Evolutionary conservation across 352 stramenopile genomes (phyloP).

Genomic region (Phytophthora citrophthora): DNA sequence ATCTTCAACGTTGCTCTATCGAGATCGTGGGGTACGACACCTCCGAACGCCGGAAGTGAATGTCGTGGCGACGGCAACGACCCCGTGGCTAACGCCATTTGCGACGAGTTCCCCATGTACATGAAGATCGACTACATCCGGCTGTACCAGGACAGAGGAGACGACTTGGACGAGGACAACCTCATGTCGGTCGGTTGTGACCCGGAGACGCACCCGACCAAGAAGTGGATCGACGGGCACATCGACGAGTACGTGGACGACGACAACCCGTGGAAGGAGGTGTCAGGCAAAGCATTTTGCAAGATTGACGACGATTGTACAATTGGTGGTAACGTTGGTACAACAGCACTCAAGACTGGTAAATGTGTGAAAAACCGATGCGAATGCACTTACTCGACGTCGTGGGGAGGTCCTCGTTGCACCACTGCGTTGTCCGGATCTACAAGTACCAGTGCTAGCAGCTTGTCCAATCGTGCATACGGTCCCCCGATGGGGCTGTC

Average conservation of each 20-base stretch:
- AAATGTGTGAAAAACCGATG: slow-evolving; percentile 58
- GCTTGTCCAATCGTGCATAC: slow-evolving; percentile 44
- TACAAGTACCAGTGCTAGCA: slow-evolving; percentile 32
- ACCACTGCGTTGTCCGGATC: slow-evolving; percentile 44
- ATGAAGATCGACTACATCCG: slow-evolving; percentile 92
- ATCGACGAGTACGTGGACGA: slow-evolving; percentile 69
- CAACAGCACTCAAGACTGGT: slow-evolving; percentile 38
- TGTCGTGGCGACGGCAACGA: slow-evolving; percentile 62
- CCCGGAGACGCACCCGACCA: slow-evolving; percentile 62
- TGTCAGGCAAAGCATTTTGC: slow-evolving; percentile 52
- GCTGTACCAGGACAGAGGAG: slow-evolving; percentile 63
- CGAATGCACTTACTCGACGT: slow-evolving; percentile 47
- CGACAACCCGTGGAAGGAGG: slow-evolving; percentile 49
- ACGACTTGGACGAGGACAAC: slow-evolving; percentile 42
- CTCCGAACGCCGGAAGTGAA: slow-evolving; percentile 46
- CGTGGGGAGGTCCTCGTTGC: slow-evolving; percentile 66
- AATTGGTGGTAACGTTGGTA: slow-evolving; percentile 45
- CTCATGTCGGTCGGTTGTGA: slow-evolving; percentile 70
- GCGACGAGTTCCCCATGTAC: slow-evolving; percentile 81
- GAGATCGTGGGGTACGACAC: slow-evolving; percentile 46
- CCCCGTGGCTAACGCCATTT: slow-evolving; percentile 62
- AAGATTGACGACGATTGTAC: slow-evolving; percentile 53
- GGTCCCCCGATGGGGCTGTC: slow-evolving; percentile 59
- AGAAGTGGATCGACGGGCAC: slow-evolving; percentile 76
- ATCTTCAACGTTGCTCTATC: slow-evolving; percentile 71